Conservation (phyloP, 2,329 filamentous ascomycete species). For the Ascochyta viciae-villosae region DNA sequence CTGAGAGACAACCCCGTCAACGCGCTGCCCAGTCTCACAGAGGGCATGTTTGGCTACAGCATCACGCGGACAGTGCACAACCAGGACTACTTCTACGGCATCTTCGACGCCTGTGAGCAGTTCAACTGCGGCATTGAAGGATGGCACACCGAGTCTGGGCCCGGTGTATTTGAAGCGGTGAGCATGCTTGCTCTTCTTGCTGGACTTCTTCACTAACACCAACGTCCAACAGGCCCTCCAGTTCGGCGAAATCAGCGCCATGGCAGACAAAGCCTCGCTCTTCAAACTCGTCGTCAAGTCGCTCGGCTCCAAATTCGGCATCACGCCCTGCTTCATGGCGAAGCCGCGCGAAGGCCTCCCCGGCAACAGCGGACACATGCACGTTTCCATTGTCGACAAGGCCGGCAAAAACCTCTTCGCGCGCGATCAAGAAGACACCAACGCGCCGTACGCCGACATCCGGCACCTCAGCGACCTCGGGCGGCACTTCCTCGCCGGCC, state of each 20-base stretch:
- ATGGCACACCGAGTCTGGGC: constrained; percentile 94
- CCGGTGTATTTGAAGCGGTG: constrained; percentile 92
- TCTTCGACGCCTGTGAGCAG: constrained; percentile 79
- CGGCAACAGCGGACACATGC: constrained; percentile 95
- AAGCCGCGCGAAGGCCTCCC: constrained; percentile 91
- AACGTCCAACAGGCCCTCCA: constrained; percentile 73
- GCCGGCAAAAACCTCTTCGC: constrained; percentile 85
- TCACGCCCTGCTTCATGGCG: constrained; percentile 98
- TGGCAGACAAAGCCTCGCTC: constrained; percentile 89
- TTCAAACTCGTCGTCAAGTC: constrained; percentile 98
- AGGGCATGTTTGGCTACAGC: constrained; percentile 97
- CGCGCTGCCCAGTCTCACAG: constrained; percentile 79
- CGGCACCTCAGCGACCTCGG: constrained; percentile 84
- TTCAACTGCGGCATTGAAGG: constrained; percentile 87
- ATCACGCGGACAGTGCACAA: constrained; percentile 87
- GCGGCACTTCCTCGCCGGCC: constrained; percentile 88
- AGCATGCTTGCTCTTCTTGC: constrained; percentile 22
- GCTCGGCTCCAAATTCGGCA: constrained; percentile 83
- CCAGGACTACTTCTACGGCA: constrained; percentile 88
- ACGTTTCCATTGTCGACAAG: constrained; percentile 84
- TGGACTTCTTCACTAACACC: constrained; percentile 18
- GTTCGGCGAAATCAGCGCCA: constrained; percentile 83
- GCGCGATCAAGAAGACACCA: constrained; percentile 73
- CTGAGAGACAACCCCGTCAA: constrained; percentile 75
- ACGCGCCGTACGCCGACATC: constrained; percentile 66